Evolutionary conservation across 306 rosid genomes (phyloP).

Genomic region (Castanea sativa): DNA sequence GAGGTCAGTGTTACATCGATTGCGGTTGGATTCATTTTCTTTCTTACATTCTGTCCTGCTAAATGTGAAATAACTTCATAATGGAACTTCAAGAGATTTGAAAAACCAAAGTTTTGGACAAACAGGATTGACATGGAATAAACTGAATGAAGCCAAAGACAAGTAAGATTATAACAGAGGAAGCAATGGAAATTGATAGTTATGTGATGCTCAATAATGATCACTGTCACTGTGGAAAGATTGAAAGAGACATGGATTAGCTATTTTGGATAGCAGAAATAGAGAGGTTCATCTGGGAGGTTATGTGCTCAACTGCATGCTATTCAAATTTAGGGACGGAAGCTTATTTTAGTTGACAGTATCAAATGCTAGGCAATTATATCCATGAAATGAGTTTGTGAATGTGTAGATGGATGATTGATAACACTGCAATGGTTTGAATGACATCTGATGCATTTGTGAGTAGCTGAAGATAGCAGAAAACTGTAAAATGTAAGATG

Average conservation of each 20-base stretch:
- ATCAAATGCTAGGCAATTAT: no score
- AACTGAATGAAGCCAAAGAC: not conserved
- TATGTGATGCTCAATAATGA: not conserved
- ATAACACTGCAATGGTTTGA: no score
- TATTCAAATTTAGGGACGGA: no score
- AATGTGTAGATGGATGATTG: no score
- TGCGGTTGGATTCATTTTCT: not conserved
- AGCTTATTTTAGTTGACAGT: no score
- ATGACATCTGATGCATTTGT: no score
- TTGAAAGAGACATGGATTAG: not conserved
- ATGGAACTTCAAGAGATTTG: not conserved
- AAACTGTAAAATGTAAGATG: no score
- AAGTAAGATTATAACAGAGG: not conserved
- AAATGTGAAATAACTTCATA: not conserved
- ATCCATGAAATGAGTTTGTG: no score
- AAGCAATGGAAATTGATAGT: not conserved
- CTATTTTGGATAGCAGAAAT: not conserved
- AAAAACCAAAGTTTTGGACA: not conserved
- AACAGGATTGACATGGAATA: not conserved
- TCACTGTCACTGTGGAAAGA: not conserved
- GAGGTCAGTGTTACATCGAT: slow-evolving; percentile 55
- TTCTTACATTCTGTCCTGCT: not conserved
- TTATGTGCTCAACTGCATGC: no score
- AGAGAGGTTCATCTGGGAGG: not conserved
- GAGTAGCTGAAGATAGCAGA: no score